Percentiles rank a stretch among this genome's conserved stretches.
phyloP scores from a whole-genome alignment of 2,329 filamentous ascomycete species.

The Aureobasidium lini region DNA sequence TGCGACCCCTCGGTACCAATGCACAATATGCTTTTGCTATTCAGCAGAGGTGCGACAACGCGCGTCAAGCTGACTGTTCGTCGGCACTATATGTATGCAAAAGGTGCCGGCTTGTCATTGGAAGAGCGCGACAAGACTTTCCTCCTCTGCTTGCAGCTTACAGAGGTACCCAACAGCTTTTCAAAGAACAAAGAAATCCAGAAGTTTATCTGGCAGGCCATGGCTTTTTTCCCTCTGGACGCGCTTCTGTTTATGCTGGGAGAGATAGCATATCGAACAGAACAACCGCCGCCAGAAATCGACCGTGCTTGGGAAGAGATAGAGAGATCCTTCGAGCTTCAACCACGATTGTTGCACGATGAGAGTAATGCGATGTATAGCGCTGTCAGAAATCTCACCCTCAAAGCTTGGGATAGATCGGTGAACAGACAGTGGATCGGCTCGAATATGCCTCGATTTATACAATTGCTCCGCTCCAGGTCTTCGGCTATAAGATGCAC shows the following conservation, averaged over 20 bases:
- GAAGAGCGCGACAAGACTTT: constrained; percentile 35
- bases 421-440: background rate
- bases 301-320: constrained; percentile 40
- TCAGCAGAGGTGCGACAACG: constrained; percentile 36
- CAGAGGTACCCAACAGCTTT: constrained; percentile 34
- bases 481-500: background rate
- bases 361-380: constrained; percentile 33
- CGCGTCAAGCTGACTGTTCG: constrained; percentile 39
- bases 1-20: constrained; percentile 38
- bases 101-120: constrained; percentile 24
- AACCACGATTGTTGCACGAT: constrained; percentile 31
- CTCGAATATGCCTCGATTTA: background rate
- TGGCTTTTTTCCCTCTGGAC: constrained; percentile 42
- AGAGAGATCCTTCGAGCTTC: constrained; percentile 35
- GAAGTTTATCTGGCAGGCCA: constrained; percentile 46
- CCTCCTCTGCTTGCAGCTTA: constrained; percentile 33
- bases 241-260: constrained; percentile 31
- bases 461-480: background rate
- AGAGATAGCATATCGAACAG: constrained; percentile 23
- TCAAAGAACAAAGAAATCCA: constrained; percentile 33
- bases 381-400: constrained; percentile 36
- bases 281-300: constrained; percentile 19
- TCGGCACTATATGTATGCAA: constrained; percentile 31
- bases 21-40: constrained; percentile 37
- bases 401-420: constrained; percentile 35